Percentiles rank a stretch among this genome's conserved stretches.
These are phyloP conservation scores for Solioccasus polychromus DNA, from an alignment of 768 basidiomycete genomes.

Conservation along the genomic window DNA sequence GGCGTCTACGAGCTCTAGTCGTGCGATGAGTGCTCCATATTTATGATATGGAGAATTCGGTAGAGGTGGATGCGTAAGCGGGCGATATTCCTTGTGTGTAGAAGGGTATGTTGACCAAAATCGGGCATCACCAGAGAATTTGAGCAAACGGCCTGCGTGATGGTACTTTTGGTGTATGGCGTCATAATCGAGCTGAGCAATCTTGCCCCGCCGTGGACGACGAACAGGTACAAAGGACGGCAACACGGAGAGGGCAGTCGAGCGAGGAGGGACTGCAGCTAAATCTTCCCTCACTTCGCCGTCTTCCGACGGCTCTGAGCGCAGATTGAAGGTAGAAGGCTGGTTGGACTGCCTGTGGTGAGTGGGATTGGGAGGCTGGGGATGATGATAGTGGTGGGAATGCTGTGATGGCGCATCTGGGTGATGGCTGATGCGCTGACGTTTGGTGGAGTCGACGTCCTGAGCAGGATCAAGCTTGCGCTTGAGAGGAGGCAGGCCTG, in stretches of 20 bases:
- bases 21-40: constrained; percentile 69
- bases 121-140: constrained; percentile 80
- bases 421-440: constrained; percentile 26
- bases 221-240: constrained; percentile 53
- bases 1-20: constrained; percentile 78
- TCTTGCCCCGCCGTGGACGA: constrained; percentile 62
- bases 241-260: constrained; percentile 31
- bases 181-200: constrained; percentile 48
- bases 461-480: constrained; percentile 34
- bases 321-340: constrained; percentile 23
- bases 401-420: constrained; percentile 27
- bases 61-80: constrained; percentile 60
- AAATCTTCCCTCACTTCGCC: constrained; percentile 46
- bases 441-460: constrained; percentile 30
- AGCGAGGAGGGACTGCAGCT: constrained; percentile 16
- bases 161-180: constrained; percentile 69
- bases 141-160: constrained; percentile 66
- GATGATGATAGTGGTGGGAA: constrained; percentile 29
- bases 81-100: constrained; percentile 60
- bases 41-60: constrained; percentile 71
- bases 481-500: constrained; percentile 34
- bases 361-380: constrained; percentile 21
- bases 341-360: constrained; percentile 22
- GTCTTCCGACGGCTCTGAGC: constrained; percentile 45
- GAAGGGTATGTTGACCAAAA: constrained; percentile 72